Evolutionary conservation across 306 rosid species (phyloP), one percentile per base, ranked within the genome.

Genomic region (Begonia fuchsioides): DNA sequence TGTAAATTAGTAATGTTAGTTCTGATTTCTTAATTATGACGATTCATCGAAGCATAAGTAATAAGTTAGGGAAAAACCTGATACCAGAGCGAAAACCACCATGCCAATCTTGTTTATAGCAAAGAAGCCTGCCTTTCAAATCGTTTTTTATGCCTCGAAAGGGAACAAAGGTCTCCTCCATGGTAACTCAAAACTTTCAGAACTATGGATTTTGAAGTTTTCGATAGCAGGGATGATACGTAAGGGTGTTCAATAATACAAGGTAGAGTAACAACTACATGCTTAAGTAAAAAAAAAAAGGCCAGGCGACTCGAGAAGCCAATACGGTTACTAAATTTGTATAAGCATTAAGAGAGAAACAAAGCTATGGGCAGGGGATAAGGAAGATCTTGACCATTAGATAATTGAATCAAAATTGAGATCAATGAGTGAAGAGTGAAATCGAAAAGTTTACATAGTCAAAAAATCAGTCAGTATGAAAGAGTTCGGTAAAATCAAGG

Each of bases 151-250:
- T 88, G 60, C 96, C 96, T 0, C 94, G 94, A 46, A 88, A 62
- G 58, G 96, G 96, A 60, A 88, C 93, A 74, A 83, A 88, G 44
- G 94, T 83, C 80, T 88, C 96, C 65, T 88, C 96, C 96, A 88
- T 88, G 54, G 20, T 17, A 57, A 47, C 44, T 53, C 38, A 48
- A 19, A 44, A 63, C 38, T 41, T 43, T 26, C 35, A 26, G 8
- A 26, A 26, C 35, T 26, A 26, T 26, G 35, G 35, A 26, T 26
- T 26, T 26, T 26, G 7, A 26, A 4, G 35, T 26, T 26, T 26
- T 26, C 35, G 7, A 8, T 26, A 57, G 39, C 57, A 72, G 62
- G 38, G 56, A 47, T 75, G 64, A 54, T 46, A 17, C 49, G 49
- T 35, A 52, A 60, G 49, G 58, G 44, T 19, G 32, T 54, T 19